phyloP scores from a whole-genome alignment of 331 rosid genomes.

The Arachis monticola region DNA sequence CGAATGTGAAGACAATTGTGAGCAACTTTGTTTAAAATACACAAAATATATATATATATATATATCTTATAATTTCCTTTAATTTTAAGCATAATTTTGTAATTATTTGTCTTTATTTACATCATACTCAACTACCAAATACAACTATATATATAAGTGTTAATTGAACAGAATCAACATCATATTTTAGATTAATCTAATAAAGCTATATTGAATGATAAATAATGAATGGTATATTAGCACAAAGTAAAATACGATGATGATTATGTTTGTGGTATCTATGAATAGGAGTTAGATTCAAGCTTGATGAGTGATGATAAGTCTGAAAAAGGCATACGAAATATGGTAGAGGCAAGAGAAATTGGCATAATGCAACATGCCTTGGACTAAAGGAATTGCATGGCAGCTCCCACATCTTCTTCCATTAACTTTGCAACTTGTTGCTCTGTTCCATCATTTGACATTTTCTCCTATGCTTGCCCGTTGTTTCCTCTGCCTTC shows the following conservation, averaged over 20 bases:
- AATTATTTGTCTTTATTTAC: no score
- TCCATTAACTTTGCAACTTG: slow-evolving; percentile 98
- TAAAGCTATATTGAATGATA: no score
- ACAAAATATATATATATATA: no score
- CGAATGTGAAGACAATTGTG: no score
- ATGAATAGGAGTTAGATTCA: slow-evolving; percentile 72
- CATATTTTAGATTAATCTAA: no score
- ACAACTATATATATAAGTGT: neutral
- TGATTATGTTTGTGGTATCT: slow-evolving; percentile 25
- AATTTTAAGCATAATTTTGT: no score
- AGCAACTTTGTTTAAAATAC: no score
- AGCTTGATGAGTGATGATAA: slow-evolving; percentile 61
- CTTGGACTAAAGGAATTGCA: slow-evolving; percentile 97
- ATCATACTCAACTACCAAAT: no score
- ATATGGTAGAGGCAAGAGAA: slow-evolving; percentile 92
- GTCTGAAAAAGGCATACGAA: slow-evolving; percentile 72
- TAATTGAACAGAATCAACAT: no score
- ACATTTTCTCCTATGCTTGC: slow-evolving; percentile 93
- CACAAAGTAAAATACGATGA: no score
- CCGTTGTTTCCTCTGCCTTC: slow-evolving; percentile 63
- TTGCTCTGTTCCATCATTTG: slow-evolving; percentile 93
- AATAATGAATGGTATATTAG: no score
- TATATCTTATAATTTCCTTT: no score
- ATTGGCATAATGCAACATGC: slow-evolving; percentile 98
- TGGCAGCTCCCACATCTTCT: slow-evolving; percentile 97